Conservation (phyloP, 192 early-diverging fungal species). For the Mortierella claussenii region DNA sequence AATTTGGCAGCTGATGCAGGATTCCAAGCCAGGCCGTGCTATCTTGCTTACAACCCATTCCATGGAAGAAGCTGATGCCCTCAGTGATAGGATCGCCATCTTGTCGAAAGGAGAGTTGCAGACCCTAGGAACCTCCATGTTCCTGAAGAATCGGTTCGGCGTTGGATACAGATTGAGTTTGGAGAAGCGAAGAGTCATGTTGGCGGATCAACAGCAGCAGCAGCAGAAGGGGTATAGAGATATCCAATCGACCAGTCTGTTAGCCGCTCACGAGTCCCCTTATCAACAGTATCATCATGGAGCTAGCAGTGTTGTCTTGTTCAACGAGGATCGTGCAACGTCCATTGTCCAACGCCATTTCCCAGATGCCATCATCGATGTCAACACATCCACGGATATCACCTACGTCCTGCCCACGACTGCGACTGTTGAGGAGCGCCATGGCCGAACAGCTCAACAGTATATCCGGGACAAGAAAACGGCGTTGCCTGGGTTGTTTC, state of each 20-base stretch:
- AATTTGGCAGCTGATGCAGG: constrained; percentile 67
- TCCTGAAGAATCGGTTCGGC: constrained; percentile 66
- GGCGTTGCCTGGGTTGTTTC: constrained; percentile 29
- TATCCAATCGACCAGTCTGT: not conserved
- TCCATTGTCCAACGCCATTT: constrained; percentile 41
- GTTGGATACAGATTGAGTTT: constrained; percentile 63
- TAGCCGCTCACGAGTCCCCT: not conserved
- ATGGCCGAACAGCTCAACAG: constrained; percentile 41
- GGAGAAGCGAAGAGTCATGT: constrained; percentile 53
- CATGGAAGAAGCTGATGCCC: constrained; percentile 73
- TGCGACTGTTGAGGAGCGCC: constrained; percentile 31
- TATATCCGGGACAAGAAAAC: constrained; percentile 40
- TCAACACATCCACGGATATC: constrained; percentile 51
- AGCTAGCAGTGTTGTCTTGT: constrained; percentile 15
- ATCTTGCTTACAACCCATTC: constrained; percentile 72
- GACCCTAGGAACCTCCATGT: constrained; percentile 62
- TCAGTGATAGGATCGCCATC: constrained; percentile 60
- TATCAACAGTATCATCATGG: not conserved
- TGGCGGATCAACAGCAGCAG: constrained; percentile 22
- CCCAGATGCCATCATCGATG: constrained; percentile 44
- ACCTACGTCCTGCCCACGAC: constrained; percentile 49
- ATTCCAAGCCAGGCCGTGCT: constrained; percentile 56
- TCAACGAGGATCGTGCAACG: constrained; percentile 37
- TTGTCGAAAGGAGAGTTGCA: constrained; percentile 58
- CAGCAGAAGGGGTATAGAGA: not conserved